Evolutionary conservation across 2,329 filamentous ascomycete species (phyloP), one percentile per base, ranked within the genome.

Genomic region (Aspergillus aculeatinus): DNA sequence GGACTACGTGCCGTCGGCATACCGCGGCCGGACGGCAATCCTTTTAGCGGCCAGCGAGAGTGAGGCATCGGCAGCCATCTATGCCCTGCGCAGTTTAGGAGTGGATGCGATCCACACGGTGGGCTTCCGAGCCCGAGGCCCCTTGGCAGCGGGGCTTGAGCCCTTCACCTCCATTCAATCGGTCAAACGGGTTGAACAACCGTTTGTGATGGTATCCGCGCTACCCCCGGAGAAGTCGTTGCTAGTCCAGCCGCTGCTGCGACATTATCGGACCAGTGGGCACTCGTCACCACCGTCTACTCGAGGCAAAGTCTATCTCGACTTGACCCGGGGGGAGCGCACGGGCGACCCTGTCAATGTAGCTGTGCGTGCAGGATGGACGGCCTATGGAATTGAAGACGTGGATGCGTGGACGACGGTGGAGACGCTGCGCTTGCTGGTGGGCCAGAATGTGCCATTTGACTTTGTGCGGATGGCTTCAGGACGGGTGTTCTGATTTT

Each of bases 381-480:
- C 87, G 25, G 87, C 89, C 6, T 95, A 94, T 71, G 89, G 89
- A 1, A 85, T 89, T 19, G 89, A 88, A 25, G 91, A 96, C 74
- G 89, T 92, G 33, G 89, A 88, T 59, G 90, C 91, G 0, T 95
- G 92, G 79, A 93, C 90, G 23, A 93, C 90, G 2, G 91, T 94
- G 5, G 90, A 95, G 77, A 94, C 88, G 52, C 77, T 95, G 58
- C 82, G 91, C 65, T 75, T 93, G 60, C 81, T 96, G 25, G 89
- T 94, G 11, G 91, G 91, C 10, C 90, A 95, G 77, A 95, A 95
- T 72, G 90, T 95, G 59, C 90, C 89, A 5, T 94, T 92, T 76
- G 92, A 90, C 76, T 96, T 96, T 79, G 91, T 95, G 48, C 83
- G 90, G 52, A 80, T 95, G 71, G 90, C 91, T 44, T 84, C 82